Conservation (phyloP, 208 protist genomes). For the Acanthamoeba polyphaga region DNA sequence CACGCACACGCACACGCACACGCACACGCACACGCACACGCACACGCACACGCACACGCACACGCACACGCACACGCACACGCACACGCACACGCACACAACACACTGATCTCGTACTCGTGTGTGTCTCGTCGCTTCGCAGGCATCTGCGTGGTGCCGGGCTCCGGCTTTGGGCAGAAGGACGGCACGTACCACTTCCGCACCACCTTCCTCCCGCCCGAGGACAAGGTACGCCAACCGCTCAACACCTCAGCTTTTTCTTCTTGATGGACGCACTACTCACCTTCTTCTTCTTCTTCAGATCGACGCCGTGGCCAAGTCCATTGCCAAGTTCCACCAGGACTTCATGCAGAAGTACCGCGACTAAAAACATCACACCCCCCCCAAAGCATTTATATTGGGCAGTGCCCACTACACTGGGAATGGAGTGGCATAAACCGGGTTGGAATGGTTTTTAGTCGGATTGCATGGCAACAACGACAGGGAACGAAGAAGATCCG, state of each 20-base stretch:
- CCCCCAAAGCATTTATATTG: too few relatives aligned
- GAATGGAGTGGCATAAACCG: too few relatives aligned
- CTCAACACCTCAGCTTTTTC: too few relatives aligned
- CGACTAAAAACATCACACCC: background rate
- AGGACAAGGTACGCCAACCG: constrained; percentile 84
- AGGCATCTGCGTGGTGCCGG: constrained; percentile 94
- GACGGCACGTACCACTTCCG: constrained; percentile 98
- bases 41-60: too few relatives aligned
- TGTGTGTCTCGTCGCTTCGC: background rate
- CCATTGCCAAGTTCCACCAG: constrained; percentile 52
- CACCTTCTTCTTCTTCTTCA: background rate
- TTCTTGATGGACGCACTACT: background rate
- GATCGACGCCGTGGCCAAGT: constrained; percentile 56
- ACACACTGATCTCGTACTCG: background rate
- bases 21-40: too few relatives aligned
- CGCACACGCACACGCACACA: background rate
- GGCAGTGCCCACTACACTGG: too few relatives aligned
- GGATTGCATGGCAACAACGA: too few relatives aligned
- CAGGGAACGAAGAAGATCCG: too few relatives aligned
- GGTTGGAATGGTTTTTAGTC: too few relatives aligned
- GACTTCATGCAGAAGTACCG: constrained; percentile 57
- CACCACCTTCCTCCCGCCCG: constrained; percentile 99
- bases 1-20: too few relatives aligned
- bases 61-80: too few relatives aligned
- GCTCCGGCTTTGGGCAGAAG: constrained; percentile 96